A percentile compares a stretch with the other conserved stretches of the same genome.
Evolutionary conservation across 2,329 filamentous ascomycete genomes (phyloP).

Genomic region (Tetracladium maxilliforme): DNA sequence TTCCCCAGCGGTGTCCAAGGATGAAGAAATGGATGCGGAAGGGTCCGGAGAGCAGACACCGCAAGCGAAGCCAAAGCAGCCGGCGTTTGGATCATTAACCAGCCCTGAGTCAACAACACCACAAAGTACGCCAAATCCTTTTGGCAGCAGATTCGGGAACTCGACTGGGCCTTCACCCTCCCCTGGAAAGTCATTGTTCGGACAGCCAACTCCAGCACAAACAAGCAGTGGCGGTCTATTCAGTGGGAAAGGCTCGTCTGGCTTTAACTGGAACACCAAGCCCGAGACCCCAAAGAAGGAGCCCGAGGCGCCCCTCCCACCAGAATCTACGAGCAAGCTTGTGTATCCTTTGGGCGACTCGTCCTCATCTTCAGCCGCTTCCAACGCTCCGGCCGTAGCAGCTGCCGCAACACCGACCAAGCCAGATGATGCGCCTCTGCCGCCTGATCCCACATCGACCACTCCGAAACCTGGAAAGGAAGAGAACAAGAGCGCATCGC

Average conservation of each 20-base stretch:
- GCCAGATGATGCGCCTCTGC: slow-evolving; percentile 18
- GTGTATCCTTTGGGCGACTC: slow-evolving; percentile 18
- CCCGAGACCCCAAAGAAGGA: slow-evolving; percentile 7
- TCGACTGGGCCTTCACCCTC: too few relatives aligned
- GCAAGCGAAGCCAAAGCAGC: slow-evolving; percentile 5
- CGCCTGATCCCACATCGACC: slow-evolving; percentile 21
- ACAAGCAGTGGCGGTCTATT: too few relatives aligned
- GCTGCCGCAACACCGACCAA: slow-evolving; percentile 9
- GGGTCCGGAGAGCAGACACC: slow-evolving; percentile 11
- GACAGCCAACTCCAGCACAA: neutral
- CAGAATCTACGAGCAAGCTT: slow-evolving; percentile 22
- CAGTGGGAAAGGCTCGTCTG: too few relatives aligned
- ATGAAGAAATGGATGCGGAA: slow-evolving; percentile 35
- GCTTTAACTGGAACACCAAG: too few relatives aligned
- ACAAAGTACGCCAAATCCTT: slow-evolving; percentile 6
- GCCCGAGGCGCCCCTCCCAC: slow-evolving; percentile 24
- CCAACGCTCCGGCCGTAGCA: slow-evolving; percentile 5
- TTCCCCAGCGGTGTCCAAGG: slow-evolving; percentile 18
- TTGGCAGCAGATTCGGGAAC: slow-evolving; percentile 7
- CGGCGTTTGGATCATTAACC: too few relatives aligned
- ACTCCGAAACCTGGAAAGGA: slow-evolving; percentile 9
- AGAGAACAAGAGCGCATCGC: slow-evolving; percentile 8
- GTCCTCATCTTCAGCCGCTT: slow-evolving; percentile 24
- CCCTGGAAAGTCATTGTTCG: neutral
- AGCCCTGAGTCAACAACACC: slow-evolving; percentile 9